Conservation (phyloP, 2,329 filamentous ascomycete genomes). For the Diplocarpon rosae region DNA sequence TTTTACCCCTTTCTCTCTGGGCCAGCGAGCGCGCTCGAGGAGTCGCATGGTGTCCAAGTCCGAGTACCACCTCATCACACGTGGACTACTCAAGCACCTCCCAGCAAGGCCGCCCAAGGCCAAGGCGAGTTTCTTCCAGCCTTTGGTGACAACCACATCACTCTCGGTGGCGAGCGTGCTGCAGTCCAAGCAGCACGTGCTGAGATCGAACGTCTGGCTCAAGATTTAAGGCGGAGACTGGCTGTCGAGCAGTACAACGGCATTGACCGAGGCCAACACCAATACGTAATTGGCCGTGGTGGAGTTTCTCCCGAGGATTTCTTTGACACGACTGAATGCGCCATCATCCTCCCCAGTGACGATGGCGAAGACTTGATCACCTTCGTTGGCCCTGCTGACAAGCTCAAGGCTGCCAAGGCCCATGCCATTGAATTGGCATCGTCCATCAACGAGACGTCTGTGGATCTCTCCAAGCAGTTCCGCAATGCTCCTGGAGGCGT, state of each 20-base stretch:
- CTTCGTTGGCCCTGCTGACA: slow-evolving; percentile 67
- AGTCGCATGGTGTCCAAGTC: slow-evolving; percentile 65
- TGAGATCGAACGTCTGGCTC: slow-evolving; percentile 68
- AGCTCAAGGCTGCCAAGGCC: slow-evolving; percentile 64
- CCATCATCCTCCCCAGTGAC: slow-evolving; percentile 66
- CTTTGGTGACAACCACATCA: slow-evolving; percentile 63
- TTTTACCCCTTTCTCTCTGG: slow-evolving; percentile 94
- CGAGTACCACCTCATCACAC: slow-evolving; percentile 74
- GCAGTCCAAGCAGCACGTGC: slow-evolving; percentile 71
- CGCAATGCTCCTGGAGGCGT: slow-evolving; percentile 53
- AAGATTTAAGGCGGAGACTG: slow-evolving; percentile 65
- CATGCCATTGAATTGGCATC: slow-evolving; percentile 82
- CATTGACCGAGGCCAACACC: slow-evolving; percentile 79
- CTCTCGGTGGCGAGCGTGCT: slow-evolving; percentile 73
- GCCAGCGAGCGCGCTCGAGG: slow-evolving; percentile 57
- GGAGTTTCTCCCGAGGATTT: slow-evolving; percentile 77
- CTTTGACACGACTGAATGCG: slow-evolving; percentile 80
- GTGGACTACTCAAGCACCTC: slow-evolving; percentile 57
- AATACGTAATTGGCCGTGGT: slow-evolving; percentile 84
- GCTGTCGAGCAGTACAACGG: slow-evolving; percentile 61
- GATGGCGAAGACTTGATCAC: slow-evolving; percentile 73
- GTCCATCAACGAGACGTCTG: slow-evolving; percentile 72
- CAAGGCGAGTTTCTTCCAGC: slow-evolving; percentile 64
- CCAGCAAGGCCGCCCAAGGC: slow-evolving; percentile 48
- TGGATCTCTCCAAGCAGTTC: slow-evolving; percentile 75